Percentiles rank a stretch among this genome's conserved stretches.
Evolutionary conservation across 805 yeast species (phyloP).

Genomic region (Isabelozyma pseudorhagii): DNA sequence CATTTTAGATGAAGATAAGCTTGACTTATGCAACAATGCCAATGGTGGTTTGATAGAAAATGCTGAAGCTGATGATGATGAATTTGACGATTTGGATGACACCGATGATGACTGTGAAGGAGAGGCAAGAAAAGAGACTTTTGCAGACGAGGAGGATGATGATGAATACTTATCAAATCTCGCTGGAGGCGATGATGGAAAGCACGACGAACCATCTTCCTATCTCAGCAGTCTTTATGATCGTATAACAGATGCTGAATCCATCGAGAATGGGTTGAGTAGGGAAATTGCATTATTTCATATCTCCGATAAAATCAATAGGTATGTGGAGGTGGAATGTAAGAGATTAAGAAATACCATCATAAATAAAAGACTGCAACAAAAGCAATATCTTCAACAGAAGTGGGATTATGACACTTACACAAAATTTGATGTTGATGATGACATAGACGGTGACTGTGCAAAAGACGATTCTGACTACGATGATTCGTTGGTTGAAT

Average conservation of each 20-base stretch:
- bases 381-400: constrained; percentile 24
- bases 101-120: constrained; percentile 16
- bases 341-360: constrained; percentile 27
- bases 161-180: constrained; percentile 4
- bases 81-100: constrained; percentile 20
- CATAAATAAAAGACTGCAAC: constrained; percentile 29
- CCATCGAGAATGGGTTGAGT: constrained; percentile 28
- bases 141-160: constrained; percentile 6
- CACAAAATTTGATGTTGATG: constrained; percentile 39
- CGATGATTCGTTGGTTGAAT: constrained; percentile 43
- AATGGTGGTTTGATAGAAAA: constrained; percentile 19
- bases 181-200: constrained; percentile 9
- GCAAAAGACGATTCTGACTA: constrained; percentile 25
- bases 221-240: constrained; percentile 29
- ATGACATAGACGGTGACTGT: constrained; percentile 9
- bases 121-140: neutral
- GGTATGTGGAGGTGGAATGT: constrained; percentile 29
- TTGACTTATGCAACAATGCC: constrained; percentile 24
- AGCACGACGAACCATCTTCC: constrained; percentile 6
- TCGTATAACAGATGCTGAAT: constrained; percentile 31
- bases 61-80: constrained; percentile 28
- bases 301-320: constrained; percentile 30
- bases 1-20: constrained; percentile 30
- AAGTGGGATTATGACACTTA: constrained; percentile 43
- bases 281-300: constrained; percentile 31